phyloP scores from a whole-genome alignment of 495 filamentous ascomycete genomes.

The Friedmanniomyces endolithicus region DNA sequence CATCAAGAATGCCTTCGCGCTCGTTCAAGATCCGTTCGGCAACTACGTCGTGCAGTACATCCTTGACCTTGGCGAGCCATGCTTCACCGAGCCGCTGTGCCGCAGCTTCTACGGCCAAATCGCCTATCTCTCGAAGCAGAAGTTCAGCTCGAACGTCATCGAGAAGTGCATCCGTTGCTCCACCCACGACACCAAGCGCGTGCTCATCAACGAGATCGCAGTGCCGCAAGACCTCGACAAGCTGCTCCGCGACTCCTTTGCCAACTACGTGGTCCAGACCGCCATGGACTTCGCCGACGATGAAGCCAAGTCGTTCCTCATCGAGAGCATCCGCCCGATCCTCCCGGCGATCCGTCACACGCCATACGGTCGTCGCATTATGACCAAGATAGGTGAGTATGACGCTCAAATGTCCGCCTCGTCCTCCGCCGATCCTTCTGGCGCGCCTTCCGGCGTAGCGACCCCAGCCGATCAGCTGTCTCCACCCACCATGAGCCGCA shows the following conservation, averaged over 20 bases:
- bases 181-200: constrained; percentile 51
- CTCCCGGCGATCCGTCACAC: constrained; percentile 72
- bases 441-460: not conserved
- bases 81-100: constrained; percentile 76
- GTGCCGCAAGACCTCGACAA: constrained; percentile 63
- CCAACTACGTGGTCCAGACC: constrained; percentile 96
- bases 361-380: constrained; percentile 85
- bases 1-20: constrained; percentile 61
- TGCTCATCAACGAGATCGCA: constrained; percentile 76
- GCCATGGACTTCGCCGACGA: constrained; percentile 74
- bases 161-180: constrained; percentile 91
- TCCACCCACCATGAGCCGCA: not conserved
- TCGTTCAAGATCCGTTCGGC: constrained; percentile 93
- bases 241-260: constrained; percentile 79
- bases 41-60: constrained; percentile 99
- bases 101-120: constrained; percentile 63
- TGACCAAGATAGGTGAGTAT: constrained; percentile 57
- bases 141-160: constrained; percentile 98
- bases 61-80: constrained; percentile 71
- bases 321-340: constrained; percentile 72
- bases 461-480: constrained; percentile 6
- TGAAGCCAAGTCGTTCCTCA: constrained; percentile 54
- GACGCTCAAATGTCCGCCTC: constrained; percentile 18
- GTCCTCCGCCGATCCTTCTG: not conserved
- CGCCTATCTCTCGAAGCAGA: constrained; percentile 73